Base-by-base conservation (phyloP, 495 filamentous ascomycete species). In the Neurospora sp. region DNA sequence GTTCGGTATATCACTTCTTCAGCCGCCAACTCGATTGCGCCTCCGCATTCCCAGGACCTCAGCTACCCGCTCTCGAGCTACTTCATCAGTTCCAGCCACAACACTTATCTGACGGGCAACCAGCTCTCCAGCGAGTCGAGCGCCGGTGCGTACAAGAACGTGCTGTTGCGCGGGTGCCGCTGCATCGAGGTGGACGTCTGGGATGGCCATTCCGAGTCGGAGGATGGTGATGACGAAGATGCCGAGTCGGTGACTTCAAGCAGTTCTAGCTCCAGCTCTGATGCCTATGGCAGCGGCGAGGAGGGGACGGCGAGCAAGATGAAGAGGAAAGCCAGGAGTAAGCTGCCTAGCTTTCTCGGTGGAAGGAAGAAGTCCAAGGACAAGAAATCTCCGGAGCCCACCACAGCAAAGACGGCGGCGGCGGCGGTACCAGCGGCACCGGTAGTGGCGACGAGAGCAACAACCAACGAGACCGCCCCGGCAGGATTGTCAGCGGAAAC, bases 131-230 rank as follows among this genome's bases (percentile, higher is more conserved):
- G 93, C 74, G 88, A 92, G 72, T 89, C 92, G 40, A 94, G 91
- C 72, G 90, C 90, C 2, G 91, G 91, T 69, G 90, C 92, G 22
- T 98, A 97, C 83, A 92, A 88, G 74, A 91, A 91, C 77, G 94
- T 96, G 77, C 87, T 98, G 41, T 81, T 90, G 11, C 87, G 90
- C 31, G 93, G 95, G n/a, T 96, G 95, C 74, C 89, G 95, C 20
- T 97, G 93, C 73, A 92, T 98, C 70, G 95, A 98, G 82, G 94
- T 98, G 73, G 95, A 98, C 76, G 93, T 97, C 9, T 97, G 94
- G 93, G 92, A 98, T 78, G 95, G 94, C 14, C 89, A 86, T 31
- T 80, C 82, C 3, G 82, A 83, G 59, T 78, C 77, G 39, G 84
- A 85, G 12, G 76, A 76, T 4, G 73, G 70, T 12, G 80, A 81